Evolutionary conservation across 2,329 filamentous ascomycete species (phyloP).

Genomic region (Colletotrichum echinochloae): DNA sequence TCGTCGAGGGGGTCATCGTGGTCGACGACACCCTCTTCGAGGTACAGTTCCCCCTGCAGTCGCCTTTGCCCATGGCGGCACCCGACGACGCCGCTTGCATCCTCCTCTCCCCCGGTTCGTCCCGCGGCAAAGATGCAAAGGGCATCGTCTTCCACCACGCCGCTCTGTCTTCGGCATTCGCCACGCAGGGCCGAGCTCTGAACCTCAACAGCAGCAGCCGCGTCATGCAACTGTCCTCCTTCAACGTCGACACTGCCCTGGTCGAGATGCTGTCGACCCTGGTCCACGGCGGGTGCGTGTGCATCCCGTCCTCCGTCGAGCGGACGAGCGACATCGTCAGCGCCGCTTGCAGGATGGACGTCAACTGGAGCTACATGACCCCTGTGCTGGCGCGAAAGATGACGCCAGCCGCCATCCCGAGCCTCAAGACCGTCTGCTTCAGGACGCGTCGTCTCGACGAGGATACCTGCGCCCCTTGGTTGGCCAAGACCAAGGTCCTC

Average conservation of each 20-base stretch:
- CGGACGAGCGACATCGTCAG: slow-evolving; percentile 62
- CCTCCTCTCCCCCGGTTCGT: slow-evolving; percentile 69
- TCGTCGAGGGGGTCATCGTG: slow-evolving; percentile 55
- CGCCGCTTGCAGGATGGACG: slow-evolving; percentile 62
- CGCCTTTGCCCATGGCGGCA: slow-evolving; percentile 50
- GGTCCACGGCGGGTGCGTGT: slow-evolving; percentile 69
- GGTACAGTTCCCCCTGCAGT: slow-evolving; percentile 33
- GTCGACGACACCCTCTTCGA: slow-evolving; percentile 57
- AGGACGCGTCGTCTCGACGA: slow-evolving; percentile 62
- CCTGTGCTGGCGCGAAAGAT: slow-evolving; percentile 66
- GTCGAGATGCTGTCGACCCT: slow-evolving; percentile 65
- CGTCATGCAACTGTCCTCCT: slow-evolving; percentile 67
- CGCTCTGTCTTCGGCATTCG: slow-evolving; percentile 66
- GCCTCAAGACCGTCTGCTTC: slow-evolving; percentile 57
- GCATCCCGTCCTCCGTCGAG: slow-evolving; percentile 65
- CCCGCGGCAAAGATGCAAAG: slow-evolving; percentile 63
- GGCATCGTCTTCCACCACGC: slow-evolving; percentile 73
- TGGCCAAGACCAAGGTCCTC: slow-evolving; percentile 58
- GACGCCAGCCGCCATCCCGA: slow-evolving; percentile 52
- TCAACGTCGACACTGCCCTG: slow-evolving; percentile 65
- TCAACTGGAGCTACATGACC: slow-evolving; percentile 67
- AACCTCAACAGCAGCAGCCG: slow-evolving; percentile 64
- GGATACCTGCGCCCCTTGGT: slow-evolving; percentile 62
- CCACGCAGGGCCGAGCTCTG: slow-evolving; percentile 63
- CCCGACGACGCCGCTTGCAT: slow-evolving; percentile 68